phyloP scores from a whole-genome alignment of 1,139 yeast genomes.

The Meyerozyma carpophila region DNA sequence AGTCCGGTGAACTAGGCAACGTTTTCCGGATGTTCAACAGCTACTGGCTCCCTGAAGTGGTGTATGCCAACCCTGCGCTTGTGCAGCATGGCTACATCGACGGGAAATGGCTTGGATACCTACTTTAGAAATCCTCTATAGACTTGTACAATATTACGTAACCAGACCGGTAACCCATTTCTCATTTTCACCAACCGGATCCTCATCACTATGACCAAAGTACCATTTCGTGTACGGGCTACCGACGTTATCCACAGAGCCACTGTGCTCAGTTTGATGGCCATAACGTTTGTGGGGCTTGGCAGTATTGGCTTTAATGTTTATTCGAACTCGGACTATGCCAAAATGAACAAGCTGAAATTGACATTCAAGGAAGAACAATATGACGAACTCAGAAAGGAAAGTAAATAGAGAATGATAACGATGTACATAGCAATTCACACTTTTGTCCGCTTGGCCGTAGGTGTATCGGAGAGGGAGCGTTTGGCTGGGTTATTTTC shows the following conservation, averaged over 20 bases:
- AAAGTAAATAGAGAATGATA: conserved; percentile 6
- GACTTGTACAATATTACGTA: not conserved
- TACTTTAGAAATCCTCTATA: conserved; percentile 16
- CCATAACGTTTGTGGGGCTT: conserved; percentile 34
- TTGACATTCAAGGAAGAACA: conserved; percentile 32
- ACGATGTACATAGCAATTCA: not conserved
- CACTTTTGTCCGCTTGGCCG: not conserved
- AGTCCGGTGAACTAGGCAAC: conserved; percentile 20
- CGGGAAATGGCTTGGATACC: conserved; percentile 36
- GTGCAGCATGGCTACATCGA: conserved; percentile 31
- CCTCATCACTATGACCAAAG: conserved; percentile 23
- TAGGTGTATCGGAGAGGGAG: not conserved
- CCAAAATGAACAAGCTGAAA: conserved; percentile 38
- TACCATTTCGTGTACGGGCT: conserved; percentile 39
- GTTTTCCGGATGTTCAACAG: conserved; percentile 36
- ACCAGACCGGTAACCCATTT: not conserved
- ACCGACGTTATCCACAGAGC: conserved; percentile 24
- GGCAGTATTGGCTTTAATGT: conserved; percentile 20
- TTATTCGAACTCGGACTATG: conserved; percentile 32
- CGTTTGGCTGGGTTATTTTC: not conserved
- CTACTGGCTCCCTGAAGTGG: conserved; percentile 38
- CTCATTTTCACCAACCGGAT: not conserved
- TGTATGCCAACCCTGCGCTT: conserved; percentile 39
- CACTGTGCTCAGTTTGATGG: conserved; percentile 21
- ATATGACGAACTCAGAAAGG: conserved; percentile 21